These are phyloP conservation scores for Coniochaeta prunicola DNA, from an alignment of 2,329 filamentous ascomycete species.

Conservation along the genomic window DNA sequence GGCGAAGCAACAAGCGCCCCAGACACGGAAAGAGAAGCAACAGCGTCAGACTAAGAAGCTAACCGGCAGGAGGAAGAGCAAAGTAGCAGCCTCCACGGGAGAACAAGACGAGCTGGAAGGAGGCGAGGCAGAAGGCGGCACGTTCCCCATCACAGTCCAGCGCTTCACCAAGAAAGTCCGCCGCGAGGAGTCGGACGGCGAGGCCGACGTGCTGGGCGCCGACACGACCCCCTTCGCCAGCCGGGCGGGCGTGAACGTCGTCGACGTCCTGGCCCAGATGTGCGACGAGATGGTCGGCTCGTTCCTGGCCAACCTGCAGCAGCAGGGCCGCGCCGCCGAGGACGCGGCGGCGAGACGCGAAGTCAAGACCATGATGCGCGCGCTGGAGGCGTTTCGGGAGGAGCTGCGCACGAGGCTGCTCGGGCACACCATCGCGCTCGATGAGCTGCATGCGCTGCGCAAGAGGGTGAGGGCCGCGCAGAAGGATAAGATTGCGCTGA, in stretches of 20 bases:
- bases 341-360: constrained; percentile 38
- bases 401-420: constrained; percentile 49
- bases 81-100: constrained; percentile 7
- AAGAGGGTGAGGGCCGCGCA: constrained; percentile 51
- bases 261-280: constrained; percentile 55
- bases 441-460: constrained; percentile 49
- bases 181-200: constrained; percentile 29
- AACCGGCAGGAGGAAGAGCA: constrained; percentile 9
- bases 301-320: constrained; percentile 39
- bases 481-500: constrained; percentile 47
- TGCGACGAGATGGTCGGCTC: constrained; percentile 53
- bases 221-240: constrained; percentile 45
- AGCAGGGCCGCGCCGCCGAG: constrained; percentile 33
- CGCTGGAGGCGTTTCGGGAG: constrained; percentile 51
- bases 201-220: constrained; percentile 16
- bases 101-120: constrained; percentile 10
- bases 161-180: constrained; percentile 45
- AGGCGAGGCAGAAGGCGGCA: constrained; percentile 11
- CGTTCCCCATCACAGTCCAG: constrained; percentile 53
- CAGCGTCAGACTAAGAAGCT: constrained; percentile 26
- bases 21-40: constrained; percentile 22
- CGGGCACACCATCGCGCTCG: constrained; percentile 54
- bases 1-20: constrained; percentile 26
- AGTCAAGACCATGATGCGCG: constrained; percentile 45
- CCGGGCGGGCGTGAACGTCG: constrained; percentile 48